Conservation (phyloP, 2,329 filamentous ascomycete genomes). For the Sporothrix humicola region DNA sequence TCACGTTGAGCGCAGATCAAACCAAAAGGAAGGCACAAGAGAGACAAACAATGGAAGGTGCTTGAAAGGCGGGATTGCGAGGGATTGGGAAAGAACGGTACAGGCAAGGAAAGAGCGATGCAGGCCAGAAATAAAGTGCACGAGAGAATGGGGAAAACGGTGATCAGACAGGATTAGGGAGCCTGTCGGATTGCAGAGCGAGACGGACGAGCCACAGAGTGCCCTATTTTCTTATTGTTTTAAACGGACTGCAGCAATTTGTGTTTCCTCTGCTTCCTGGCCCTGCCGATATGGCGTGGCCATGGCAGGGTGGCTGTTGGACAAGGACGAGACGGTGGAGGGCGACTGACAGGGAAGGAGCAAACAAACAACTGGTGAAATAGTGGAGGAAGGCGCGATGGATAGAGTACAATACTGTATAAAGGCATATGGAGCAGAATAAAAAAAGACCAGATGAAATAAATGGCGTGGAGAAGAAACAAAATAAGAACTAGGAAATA, state of each 20-base stretch:
- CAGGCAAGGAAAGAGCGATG: conserved; percentile 38
- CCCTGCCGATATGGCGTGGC: conserved; percentile 30
- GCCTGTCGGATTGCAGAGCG: conserved; percentile 18
- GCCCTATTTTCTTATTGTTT: background rate
- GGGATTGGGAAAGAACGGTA: conserved; percentile 35
- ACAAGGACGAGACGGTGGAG: conserved; percentile 5
- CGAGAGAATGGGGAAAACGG: conserved; percentile 42
- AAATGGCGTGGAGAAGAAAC: background rate
- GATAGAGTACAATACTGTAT: background rate
- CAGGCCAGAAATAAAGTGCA: conserved; percentile 13
- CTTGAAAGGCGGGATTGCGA: background rate
- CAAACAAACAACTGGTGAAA: conserved; percentile 16
- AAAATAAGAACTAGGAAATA: background rate
- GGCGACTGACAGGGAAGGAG: conserved; percentile 21
- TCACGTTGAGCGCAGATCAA: conserved; percentile 40
- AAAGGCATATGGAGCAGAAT: background rate
- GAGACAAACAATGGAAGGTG: background rate
- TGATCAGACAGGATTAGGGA: conserved; percentile 40
- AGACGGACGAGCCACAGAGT: background rate
- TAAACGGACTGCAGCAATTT: background rate
- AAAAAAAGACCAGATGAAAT: conserved; percentile 6
- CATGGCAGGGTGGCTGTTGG: conserved; percentile 12
- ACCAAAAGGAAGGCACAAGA: conserved; percentile 34
- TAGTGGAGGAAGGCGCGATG: background rate
- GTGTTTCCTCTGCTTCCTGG: conserved; percentile 15